phyloP scores from a whole-genome alignment of 495 filamentous ascomycete species.

The Neurospora tetraspora region DNA sequence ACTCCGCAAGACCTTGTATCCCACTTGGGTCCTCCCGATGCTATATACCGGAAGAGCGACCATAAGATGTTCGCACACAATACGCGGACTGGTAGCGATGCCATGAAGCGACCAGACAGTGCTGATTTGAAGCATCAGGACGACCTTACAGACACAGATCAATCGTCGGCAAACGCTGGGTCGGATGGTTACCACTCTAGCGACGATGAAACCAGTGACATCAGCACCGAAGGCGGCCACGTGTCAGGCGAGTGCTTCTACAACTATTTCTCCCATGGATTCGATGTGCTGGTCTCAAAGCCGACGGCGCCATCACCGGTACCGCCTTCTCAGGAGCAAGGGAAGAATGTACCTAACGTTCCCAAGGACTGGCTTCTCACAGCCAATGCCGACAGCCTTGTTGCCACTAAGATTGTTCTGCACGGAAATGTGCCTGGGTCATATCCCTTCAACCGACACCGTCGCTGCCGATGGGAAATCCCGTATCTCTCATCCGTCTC shows the following conservation, averaged over 20 bases:
- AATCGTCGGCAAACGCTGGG: conserved; percentile 64
- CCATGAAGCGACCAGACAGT: conserved; percentile 36
- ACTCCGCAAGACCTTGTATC: conserved; percentile 82
- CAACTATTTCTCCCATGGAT: conserved; percentile 92
- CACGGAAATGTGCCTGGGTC: conserved; percentile 93
- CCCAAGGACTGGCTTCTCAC: conserved; percentile 29
- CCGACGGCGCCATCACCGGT: conserved; percentile 50
- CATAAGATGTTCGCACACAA: conserved; percentile 84
- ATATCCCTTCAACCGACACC: conserved; percentile 92
- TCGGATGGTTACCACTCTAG: conserved; percentile 56
- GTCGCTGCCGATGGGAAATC: conserved; percentile 81
- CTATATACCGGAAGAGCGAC: conserved; percentile 89
- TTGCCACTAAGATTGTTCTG: conserved; percentile 81
- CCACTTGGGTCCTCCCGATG: conserved; percentile 88
- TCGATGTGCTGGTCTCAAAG: conserved; percentile 85
- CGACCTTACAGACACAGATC: conserved; percentile 69
- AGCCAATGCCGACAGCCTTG: conserved; percentile 46
- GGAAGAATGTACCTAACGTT: conserved; percentile 2
- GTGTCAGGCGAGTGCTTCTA: conserved; percentile 74
- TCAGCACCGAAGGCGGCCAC: conserved; percentile 38
- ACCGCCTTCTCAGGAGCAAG: conserved; percentile 46
- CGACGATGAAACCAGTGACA: conserved; percentile 50
- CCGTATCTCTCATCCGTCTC: conserved; percentile 36
- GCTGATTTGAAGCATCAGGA: conserved; percentile 41
- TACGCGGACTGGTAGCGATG: conserved; percentile 37